phyloP scores from a whole-genome alignment of 2,329 filamentous ascomycete genomes.

The Monosporascus ibericus region DNA sequence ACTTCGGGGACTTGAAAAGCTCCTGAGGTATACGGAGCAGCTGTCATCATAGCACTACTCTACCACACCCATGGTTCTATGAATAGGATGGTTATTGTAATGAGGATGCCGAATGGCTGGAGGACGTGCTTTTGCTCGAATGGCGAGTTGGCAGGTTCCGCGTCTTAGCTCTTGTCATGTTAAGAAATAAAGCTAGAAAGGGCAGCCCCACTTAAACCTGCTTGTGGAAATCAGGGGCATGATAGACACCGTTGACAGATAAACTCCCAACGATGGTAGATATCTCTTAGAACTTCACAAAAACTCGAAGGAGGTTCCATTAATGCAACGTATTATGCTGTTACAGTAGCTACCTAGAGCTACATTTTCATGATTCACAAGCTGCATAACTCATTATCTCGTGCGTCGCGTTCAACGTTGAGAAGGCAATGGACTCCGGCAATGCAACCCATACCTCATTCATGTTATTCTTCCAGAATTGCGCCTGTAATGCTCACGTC shows the following conservation, averaged over 20 bases:
- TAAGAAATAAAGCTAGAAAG: too few species aligned
- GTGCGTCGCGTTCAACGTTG: conserved; percentile 2
- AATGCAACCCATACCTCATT: background rate
- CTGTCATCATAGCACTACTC: conserved; percentile 13
- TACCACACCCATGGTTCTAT: background rate
- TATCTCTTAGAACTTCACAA: too few species aligned
- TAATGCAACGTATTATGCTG: too few species aligned
- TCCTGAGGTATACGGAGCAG: conserved; percentile 6
- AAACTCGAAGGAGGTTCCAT: too few species aligned
- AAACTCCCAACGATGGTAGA: too few species aligned
- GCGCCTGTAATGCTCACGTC: conserved; percentile 8
- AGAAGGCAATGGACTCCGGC: conserved; percentile 1
- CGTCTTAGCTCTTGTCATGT: too few species aligned
- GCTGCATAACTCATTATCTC: conserved; percentile 11
- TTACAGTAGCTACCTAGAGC: conserved; percentile 1
- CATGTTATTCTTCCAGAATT: background rate
- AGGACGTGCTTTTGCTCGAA: background rate
- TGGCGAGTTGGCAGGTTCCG: too few species aligned
- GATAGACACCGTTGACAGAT: too few species aligned
- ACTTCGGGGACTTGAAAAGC: conserved; percentile 27
- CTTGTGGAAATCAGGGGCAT: too few species aligned
- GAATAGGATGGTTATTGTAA: background rate
- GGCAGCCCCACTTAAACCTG: too few species aligned
- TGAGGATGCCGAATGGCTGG: too few species aligned
- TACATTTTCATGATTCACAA: conserved; percentile 8